A percentile compares a stretch with the other conserved stretches of the same genome.
phyloP scores from a whole-genome alignment of 306 rosid species.

The Pyrus betulifolia region DNA sequence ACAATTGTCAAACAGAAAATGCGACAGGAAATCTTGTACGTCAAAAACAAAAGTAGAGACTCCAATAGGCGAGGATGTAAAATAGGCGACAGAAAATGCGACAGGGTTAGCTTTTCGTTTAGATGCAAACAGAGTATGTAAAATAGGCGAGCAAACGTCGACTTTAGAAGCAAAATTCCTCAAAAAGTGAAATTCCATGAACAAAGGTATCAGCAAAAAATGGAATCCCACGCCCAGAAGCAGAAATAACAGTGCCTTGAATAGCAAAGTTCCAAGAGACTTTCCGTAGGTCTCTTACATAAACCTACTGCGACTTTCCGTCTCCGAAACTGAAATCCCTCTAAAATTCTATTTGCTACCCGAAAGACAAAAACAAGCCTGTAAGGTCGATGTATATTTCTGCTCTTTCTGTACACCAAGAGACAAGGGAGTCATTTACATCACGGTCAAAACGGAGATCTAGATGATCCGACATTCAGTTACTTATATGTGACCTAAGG shows the following conservation, averaged over 20 bases:
- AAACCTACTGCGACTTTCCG: slow-evolving; percentile 14
- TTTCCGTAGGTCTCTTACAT: slow-evolving; percentile 7
- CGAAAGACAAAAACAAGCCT: slow-evolving; percentile 21
- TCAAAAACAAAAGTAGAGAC: too few species aligned
- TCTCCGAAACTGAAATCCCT: slow-evolving; percentile 17
- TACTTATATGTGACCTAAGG: neutral
- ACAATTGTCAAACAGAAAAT: too few species aligned
- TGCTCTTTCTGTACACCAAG: slow-evolving; percentile 49
- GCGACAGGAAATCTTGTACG: neutral
- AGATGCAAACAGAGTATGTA: too few species aligned
- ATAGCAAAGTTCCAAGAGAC: neutral
- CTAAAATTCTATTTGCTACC: slow-evolving; percentile 23
- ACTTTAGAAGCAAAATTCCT: too few species aligned
- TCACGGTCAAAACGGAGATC: neutral
- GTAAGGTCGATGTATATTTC: slow-evolving; percentile 9
- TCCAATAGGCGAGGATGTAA: too few species aligned
- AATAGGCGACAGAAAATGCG: too few species aligned
- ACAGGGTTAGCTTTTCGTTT: too few species aligned
- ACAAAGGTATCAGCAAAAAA: neutral
- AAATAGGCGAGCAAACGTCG: too few species aligned
- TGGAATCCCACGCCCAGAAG: neutral
- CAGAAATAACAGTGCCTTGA: neutral
- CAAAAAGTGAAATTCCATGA: too few species aligned
- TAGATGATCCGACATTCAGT: neutral
- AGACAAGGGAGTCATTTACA: slow-evolving; percentile 39